Conservation (phyloP, 306 rosid genomes). For the Glycyrrhiza uralensis region DNA sequence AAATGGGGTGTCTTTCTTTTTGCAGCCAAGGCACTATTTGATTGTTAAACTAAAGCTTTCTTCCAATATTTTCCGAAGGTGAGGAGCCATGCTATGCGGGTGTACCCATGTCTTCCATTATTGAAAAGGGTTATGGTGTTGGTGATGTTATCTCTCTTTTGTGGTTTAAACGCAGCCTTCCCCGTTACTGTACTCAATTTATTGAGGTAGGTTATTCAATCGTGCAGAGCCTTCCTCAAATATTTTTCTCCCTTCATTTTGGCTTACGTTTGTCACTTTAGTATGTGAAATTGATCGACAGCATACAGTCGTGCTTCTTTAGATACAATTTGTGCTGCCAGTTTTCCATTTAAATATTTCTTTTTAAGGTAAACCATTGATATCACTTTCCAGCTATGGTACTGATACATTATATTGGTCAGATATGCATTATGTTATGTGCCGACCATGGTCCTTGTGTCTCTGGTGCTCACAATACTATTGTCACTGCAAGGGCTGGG, state of each 20-base stretch:
- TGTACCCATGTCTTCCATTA: constrained; percentile 95
- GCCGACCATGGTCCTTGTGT: constrained; percentile 99
- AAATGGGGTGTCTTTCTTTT: neutral
- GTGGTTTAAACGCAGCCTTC: constrained; percentile 99
- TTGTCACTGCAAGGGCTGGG: constrained; percentile 98
- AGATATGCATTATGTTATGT: constrained; percentile 97
- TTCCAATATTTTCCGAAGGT: constrained; percentile 51
- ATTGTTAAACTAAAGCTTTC: constrained; percentile 24
- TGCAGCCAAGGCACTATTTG: constrained; percentile 11
- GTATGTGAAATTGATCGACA: neutral
- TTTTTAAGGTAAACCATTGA: neutral
- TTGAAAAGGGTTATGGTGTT: constrained; percentile 87
- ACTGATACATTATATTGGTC: constrained; percentile 34
- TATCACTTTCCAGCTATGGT: constrained; percentile 2
- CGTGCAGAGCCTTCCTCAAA: neutral
- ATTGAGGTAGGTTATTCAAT: constrained; percentile 66
- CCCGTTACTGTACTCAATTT: constrained; percentile 91
- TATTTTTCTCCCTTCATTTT: neutral
- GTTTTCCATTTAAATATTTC: constrained; percentile 21
- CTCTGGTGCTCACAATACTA: constrained; percentile 98
- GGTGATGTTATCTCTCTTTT: constrained; percentile 97
- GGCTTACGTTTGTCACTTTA: neutral
- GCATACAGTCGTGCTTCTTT: neutral
- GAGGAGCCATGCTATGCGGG: constrained; percentile 99
- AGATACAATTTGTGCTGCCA: neutral